phyloP scores from a whole-genome alignment of 768 basidiomycete genomes.

The Suillus decipiens region DNA sequence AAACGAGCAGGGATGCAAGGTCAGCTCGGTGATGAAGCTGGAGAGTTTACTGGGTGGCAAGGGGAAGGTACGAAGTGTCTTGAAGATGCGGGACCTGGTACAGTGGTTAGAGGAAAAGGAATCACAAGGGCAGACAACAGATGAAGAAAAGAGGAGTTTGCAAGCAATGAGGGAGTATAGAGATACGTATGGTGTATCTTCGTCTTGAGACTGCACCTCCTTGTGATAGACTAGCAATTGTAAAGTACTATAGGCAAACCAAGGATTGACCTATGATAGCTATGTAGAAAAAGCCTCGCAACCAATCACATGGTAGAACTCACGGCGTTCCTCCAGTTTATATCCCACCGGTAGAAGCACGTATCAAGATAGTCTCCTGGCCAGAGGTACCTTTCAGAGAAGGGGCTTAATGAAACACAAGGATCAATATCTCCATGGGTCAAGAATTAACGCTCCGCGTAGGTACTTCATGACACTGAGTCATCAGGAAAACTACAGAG shows the following conservation, averaged over 20 bases:
- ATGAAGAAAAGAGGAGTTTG: slow-evolving; percentile 57
- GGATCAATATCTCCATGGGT: background rate
- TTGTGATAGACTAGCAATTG: background rate
- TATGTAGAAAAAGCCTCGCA: background rate
- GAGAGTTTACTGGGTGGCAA: slow-evolving; percentile 67
- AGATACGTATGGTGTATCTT: slow-evolving; percentile 26
- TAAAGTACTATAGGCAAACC: background rate
- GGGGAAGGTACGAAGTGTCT: slow-evolving; percentile 73
- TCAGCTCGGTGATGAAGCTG: slow-evolving; percentile 81
- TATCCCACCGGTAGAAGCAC: background rate
- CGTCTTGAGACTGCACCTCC: background rate
- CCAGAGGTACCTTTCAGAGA: background rate
- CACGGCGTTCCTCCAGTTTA: background rate
- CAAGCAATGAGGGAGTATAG: slow-evolving; percentile 72
- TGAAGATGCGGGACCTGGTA: slow-evolving; percentile 86
- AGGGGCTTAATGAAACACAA: background rate
- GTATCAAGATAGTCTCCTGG: background rate
- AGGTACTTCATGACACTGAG: background rate
- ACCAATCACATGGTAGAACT: background rate
- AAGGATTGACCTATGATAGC: background rate
- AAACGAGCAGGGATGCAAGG: slow-evolving; percentile 38
- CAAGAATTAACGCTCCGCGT: background rate
- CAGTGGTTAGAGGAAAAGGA: slow-evolving; percentile 73
- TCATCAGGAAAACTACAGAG: no score
- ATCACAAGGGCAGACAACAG: background rate